Base-by-base conservation (phyloP, 1,284 basidiomycete genomes). In the Cystobasidiaceae sp. region DNA sequence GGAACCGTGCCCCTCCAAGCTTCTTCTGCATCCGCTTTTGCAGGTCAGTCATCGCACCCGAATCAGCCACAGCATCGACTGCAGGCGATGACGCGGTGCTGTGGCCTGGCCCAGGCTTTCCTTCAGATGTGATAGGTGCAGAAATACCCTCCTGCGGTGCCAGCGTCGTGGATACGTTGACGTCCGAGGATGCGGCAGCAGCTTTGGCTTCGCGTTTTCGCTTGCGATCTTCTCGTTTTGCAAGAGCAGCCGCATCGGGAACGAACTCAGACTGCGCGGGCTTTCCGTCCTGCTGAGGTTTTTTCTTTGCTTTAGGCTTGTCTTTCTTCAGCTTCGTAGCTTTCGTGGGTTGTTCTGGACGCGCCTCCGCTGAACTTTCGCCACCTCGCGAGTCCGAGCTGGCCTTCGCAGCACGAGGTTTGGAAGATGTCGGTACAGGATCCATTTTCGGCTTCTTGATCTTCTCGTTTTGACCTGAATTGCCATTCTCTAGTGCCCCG, bases 1-100 rank as follows among this genome's bases (percentile, higher is more conserved):
- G 64, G 50, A 74, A 73, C 58, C 71, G 67, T 30, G 72, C 72
- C 19, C 73, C 73, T 4, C 71, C 71, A 17, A 74, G 58, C 55
- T 74, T 73, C n/a, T 50, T 56, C 45, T 67, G 57, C 66, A 69
- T 56, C 28, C 43, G 57, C 41, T 60, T 56, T 33, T 68, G 67
- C 43, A 68, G 21, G 27, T 56, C 54, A 4, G 67, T 61, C 57
- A 55, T 39, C 44, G 30, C 25, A 41, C 1, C 7, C 6, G n/a
- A n/a, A n/a, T n/a, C 49, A 7, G 11, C 27, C 19, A 39, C 27
- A 5, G 32, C 21, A 2, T n/a, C 13, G 21, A 48, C 7, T n/a
- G n/a, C n/a, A n/a, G n/a, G n/a, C n/a, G n/a, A n/a, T n/a, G n/a
- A n/a, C n/a, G n/a, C 27, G 37, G 21, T 57, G 19, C 30, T 4